Evolutionary conservation across 2,329 filamentous ascomycete genomes (phyloP), one percentile per base, ranked within the genome.

Genomic region (Phaeosphaeria sp.): DNA sequence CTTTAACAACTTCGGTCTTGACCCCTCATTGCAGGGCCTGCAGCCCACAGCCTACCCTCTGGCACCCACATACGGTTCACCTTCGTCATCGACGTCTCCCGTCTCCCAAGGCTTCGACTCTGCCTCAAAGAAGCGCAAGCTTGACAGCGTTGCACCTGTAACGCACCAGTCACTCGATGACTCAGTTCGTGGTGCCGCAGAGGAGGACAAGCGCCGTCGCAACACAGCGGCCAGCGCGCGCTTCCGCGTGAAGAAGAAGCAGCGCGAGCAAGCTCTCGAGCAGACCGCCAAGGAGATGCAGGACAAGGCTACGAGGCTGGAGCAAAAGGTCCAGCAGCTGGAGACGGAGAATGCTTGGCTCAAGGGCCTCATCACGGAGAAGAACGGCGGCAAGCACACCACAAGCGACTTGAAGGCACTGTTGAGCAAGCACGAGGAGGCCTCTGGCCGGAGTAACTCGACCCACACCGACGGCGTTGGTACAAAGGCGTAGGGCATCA

Each of bases 161-260:
- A 59, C 71, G 60, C 57, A 69, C 65, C 60, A 62, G 39, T 72
- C 77, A 36, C 70, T 81, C 27, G 81, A 83, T 60, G 82, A 83
- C 59, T 64, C 73, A 22, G 78, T 79, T 23, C 79, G 82, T 60
- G 52, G 79, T 39, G 80, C 80, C 27, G 82, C 81, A 9, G 82
- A 84, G 59, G 82, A 83, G 66, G 82, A 84, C 75, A 84, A 84
- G 73, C 81, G 82, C 49, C 80, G 82, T 33, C 80, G 82, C 58
- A 84, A 84, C 73, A 84, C 82, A 1, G 82, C 82, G 41, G 82
- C 82, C n/a, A 80, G 77, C 55, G 82, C 82, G 17, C 80, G 82
- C 44, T 84, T 84, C 78, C 80, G 82, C 47, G 78, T 84, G 60
- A 84, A 84, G 78, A 84, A 84, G 81, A 84, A 84, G 80, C 81